Conservation (phyloP, 768 basidiomycete species). For the Boletus speciosus region DNA sequence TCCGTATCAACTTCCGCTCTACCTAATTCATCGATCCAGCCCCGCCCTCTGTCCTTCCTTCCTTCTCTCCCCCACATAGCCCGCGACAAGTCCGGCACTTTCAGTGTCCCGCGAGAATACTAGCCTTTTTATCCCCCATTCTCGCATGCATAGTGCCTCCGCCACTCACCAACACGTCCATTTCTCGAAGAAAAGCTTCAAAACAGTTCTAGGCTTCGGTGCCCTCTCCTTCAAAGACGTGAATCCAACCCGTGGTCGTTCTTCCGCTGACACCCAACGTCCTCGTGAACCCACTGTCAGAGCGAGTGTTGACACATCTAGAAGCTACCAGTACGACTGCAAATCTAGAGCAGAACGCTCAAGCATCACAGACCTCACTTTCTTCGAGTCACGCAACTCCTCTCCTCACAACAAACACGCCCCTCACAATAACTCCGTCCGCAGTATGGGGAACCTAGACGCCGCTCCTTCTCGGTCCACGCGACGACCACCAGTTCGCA, state of each 20-base stretch:
- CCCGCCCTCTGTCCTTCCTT: constrained; percentile 26
- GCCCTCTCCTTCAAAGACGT: constrained; percentile 37
- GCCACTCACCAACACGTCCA: constrained; percentile 34
- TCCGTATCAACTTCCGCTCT: constrained; percentile 27
- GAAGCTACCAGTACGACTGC: constrained; percentile 34
- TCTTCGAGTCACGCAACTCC: constrained; percentile 37
- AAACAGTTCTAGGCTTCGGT: constrained; percentile 45
- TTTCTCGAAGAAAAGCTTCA: constrained; percentile 45
- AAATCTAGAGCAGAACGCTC: constrained; percentile 36
- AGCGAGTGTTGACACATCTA: constrained; percentile 44
- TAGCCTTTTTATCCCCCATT: constrained; percentile 14
- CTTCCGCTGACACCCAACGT: constrained; percentile 27
- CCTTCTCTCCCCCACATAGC: constrained; percentile 24
- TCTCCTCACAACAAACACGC: constrained; percentile 33
- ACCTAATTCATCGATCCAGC: constrained; percentile 30
- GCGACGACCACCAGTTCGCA: constrained; percentile 52
- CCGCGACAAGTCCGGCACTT: constrained; percentile 25
- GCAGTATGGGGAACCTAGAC: constrained; percentile 44
- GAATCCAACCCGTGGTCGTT: constrained; percentile 27
- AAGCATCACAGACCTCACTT: constrained; percentile 40
- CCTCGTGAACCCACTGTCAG: constrained; percentile 33
- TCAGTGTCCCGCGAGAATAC: constrained; percentile 27
- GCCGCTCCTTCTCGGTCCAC: constrained; percentile 38
- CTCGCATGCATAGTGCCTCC: constrained; percentile 45
- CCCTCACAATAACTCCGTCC: constrained; percentile 29